These are phyloP conservation scores for Torulaspora maleeae DNA, from an alignment of 805 yeast genomes.

Conservation along the genomic window DNA sequence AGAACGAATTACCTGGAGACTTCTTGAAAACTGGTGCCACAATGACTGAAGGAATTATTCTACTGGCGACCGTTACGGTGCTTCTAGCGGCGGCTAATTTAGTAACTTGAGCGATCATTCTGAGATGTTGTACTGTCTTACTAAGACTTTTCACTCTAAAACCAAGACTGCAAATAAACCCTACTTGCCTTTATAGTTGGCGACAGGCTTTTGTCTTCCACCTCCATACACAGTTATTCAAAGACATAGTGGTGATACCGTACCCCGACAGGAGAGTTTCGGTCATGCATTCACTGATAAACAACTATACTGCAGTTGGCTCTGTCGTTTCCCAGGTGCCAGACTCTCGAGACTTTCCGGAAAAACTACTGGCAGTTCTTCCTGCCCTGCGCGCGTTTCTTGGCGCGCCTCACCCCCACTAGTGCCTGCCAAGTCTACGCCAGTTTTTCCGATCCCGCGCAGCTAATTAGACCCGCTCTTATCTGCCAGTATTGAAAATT, in stretches of 20 bases:
- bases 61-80: conserved; percentile 1
- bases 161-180: neutral
- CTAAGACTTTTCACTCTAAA: no score
- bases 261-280: neutral
- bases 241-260: neutral
- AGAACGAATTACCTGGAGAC: conserved; percentile 35
- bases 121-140: neutral
- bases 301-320: neutral
- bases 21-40: conserved; percentile 9
- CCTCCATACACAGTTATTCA: no score
- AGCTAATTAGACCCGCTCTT: neutral
- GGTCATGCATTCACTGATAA: conserved; percentile 9
- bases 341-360: neutral
- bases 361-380: neutral
- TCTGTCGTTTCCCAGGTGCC: neutral
- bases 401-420: conserved; percentile 1
- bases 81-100: conserved; percentile 12
- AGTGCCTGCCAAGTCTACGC: conserved; percentile 3
- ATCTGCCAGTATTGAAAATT: neutral
- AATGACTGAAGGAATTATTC: conserved; percentile 5
- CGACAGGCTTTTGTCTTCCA: no score
- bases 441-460: neutral
- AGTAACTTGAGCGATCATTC: conserved; percentile 14
- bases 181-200: neutral
- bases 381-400: neutral